Evolutionary conservation across 352 stramenopile species (phyloP), one percentile per base, ranked within the genome.

Genomic region (Globisporangium takayamanum): DNA sequence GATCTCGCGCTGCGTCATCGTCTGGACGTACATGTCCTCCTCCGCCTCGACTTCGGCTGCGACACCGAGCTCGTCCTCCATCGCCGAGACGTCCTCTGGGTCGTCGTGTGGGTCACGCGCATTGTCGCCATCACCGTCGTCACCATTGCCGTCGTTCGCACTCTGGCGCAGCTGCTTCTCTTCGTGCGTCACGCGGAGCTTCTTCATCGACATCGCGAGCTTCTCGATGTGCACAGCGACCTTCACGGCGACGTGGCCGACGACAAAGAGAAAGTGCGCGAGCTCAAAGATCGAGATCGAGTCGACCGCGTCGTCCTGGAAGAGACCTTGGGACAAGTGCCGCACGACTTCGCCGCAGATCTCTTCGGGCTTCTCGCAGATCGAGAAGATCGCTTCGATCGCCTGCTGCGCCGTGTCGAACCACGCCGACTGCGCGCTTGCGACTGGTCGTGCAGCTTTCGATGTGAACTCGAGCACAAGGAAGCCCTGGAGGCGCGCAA

Each of bases 221-320:
- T 78, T 80, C 67, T 99, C 96, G 26, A 96, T 94, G 60, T 97
- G 95, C 59, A 98, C 93, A 1, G 97, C 80, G 18, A 98, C 80
- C 63, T 96, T 94, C 26, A 99, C 82, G n/a, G 94, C 87, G 50
- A 97, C 89, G 57, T 98, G 93, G 11, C 96, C 96, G 37, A 98
- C 67, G 10, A 98, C 83, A 67, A 98, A 98, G 48, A 98, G 88
- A 60, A 99, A 98, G 56, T 97, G 81, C 5, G 92, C 85, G 22
- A 99, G 73, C 70, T 85, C 80, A 28, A 82, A 72, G 5, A 70
- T 66, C 7, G 73, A 78, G n/a, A 82, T 66, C 59, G 94, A 84
- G 12, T 87, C 82, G 52, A 74, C 74, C 3, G 42, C 39, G 28
- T 82, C 74, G 33, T 76, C 78, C 44, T 84, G 68, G 52, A 92